These are phyloP conservation scores for Brettanomyces sp. DNA, from an alignment of 805 yeast species.

Conservation along the genomic window DNA sequence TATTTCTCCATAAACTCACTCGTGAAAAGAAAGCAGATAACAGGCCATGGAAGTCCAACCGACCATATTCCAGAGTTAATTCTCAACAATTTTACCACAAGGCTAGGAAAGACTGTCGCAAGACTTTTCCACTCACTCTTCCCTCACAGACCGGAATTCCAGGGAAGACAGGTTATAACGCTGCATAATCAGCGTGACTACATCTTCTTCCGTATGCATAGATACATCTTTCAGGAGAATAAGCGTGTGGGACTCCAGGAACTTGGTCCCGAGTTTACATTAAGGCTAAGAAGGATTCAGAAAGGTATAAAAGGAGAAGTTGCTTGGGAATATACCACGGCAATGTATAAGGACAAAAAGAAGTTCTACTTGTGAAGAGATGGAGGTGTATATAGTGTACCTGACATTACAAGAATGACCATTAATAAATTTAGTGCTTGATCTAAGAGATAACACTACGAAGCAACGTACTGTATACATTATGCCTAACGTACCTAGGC, in stretches of 20 bases:
- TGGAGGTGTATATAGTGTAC: neutral
- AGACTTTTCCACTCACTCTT: constrained; percentile 83
- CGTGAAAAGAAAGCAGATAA: constrained; percentile 62
- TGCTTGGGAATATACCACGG: constrained; percentile 95
- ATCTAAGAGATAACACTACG: too few species aligned
- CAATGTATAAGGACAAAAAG: constrained; percentile 93
- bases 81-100: constrained; percentile 83
- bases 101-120: constrained; percentile 90
- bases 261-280: constrained; percentile 92
- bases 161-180: constrained; percentile 93
- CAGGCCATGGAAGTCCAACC: constrained; percentile 87
- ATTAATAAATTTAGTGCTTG: neutral
- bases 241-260: constrained; percentile 93
- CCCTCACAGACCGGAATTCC: constrained; percentile 88
- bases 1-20: constrained; percentile 79
- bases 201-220: constrained; percentile 89
- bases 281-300: constrained; percentile 80
- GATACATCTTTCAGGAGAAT: constrained; percentile 82
- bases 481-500: too few species aligned
- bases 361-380: constrained; percentile 63
- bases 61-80: constrained; percentile 87
- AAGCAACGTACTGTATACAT: too few species aligned
- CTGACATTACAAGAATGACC: neutral
- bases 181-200: constrained; percentile 94
- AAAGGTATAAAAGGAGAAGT: constrained; percentile 85